Evolutionary conservation across 176 grass and related monocot genomes (phyloP), one percentile per base, ranked within the genome.

Genomic region (Hsuehochloa calcarea): DNA sequence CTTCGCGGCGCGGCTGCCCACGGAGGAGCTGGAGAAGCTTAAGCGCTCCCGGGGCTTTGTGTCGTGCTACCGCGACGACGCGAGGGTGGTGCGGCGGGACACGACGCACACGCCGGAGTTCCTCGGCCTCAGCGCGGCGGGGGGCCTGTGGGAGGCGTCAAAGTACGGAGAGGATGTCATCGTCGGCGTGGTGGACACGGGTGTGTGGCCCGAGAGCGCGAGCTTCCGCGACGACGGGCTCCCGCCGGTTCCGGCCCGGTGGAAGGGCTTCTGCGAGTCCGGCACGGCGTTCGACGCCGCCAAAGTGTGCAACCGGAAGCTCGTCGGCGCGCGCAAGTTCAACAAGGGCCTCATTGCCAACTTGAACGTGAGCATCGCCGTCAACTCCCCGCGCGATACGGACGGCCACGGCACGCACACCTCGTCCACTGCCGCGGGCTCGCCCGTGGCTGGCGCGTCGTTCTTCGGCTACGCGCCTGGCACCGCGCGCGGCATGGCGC

Each of bases 391-490:
- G 5, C 89, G 87, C 2, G 95, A 98, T 83, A 82, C 79, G 23
- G 85, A 93, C 0, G 93, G 95, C 3, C 95, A 98, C 81, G 93
- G 95, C 52, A 98, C 93, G 71, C 95, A 98, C 63, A 98, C 95
- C 2, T 87, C 95, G n/a, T 93, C 92, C 41, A 98, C 91, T 2
- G 87, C 91, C 20, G 85, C 82, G 0, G 95, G 95, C 0, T 82
- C 80, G 14, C 85, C 86, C 16, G 91, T 69, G 7, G 0, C 20
- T 0, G 85, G 80, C 34, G 91, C 89, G 34, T 84, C 87, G 0
- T 93, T 93, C 87, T 93, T 93, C 80, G 90, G 88, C 14, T 92
- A 98, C 84, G 91, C 76, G 1, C 61, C 85, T 0, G 95, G 93
- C 72, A 67, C 39, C 59, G 91, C 89, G 9, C 87, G 82, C 8